These are phyloP conservation scores for Lentinus brumalis DNA, from an alignment of 768 basidiomycete genomes.

Conservation along the genomic window DNA sequence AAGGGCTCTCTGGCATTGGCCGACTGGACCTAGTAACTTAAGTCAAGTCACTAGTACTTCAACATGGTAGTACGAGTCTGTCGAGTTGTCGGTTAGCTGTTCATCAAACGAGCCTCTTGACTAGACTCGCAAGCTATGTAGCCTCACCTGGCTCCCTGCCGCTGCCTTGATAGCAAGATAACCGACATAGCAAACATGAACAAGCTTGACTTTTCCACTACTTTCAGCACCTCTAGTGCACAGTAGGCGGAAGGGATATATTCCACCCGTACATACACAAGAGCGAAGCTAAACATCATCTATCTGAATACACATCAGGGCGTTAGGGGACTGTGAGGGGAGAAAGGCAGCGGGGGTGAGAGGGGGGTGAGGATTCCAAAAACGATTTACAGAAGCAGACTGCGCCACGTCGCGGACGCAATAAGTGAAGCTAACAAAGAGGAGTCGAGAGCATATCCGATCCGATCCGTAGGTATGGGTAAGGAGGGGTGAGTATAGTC, in stretches of 20 bases:
- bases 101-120: too few species aligned
- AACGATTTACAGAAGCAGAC: not conserved
- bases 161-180: too few species aligned
- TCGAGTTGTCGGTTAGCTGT: too few species aligned
- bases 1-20: too few species aligned
- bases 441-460: not conserved
- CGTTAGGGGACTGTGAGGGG: not conserved
- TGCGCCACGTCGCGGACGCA: not conserved
- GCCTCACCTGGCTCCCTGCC: too few species aligned
- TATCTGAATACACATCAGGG: conserved; percentile 2
- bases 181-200: too few species aligned
- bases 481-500: not conserved
- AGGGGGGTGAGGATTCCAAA: not conserved
- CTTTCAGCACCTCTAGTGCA: not conserved
- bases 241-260: conserved; percentile 7
- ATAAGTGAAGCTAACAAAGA: not conserved
- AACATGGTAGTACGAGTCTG: too few species aligned
- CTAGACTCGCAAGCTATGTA: too few species aligned
- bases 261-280: conserved; percentile 19
- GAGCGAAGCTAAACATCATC: not conserved
- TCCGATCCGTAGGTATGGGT: not conserved
- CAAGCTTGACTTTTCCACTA: too few species aligned
- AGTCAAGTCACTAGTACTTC: too few species aligned
- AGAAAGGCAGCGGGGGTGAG: too few species aligned
- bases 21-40: too few species aligned